Percentiles rank a stretch among this genome's conserved stretches.
Conservation (phyloP, 2,329 filamentous ascomycete genomes). For the Golovinomyces cichoracearum region DNA sequence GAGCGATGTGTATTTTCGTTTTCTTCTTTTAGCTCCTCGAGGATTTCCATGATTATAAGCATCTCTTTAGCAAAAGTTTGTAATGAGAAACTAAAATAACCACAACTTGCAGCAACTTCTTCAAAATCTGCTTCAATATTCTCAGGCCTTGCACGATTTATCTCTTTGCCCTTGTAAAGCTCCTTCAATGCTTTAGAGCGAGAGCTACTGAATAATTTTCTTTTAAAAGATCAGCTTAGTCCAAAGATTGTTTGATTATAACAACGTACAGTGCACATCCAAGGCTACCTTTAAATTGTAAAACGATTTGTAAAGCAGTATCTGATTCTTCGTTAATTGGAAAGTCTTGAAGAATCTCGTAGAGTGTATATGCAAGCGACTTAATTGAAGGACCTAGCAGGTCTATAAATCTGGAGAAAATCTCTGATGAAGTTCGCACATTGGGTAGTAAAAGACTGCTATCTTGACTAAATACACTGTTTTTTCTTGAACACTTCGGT, state of each 20-base stretch:
- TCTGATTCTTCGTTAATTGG: constrained; percentile 48
- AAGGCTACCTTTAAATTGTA: constrained; percentile 56
- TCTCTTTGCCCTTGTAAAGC: constrained; percentile 56
- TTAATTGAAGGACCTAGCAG: constrained; percentile 87
- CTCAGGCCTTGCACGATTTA: constrained; percentile 39
- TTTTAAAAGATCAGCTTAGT: constrained; percentile 3
- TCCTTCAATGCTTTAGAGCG: constrained; percentile 50
- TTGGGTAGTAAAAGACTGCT: constrained; percentile 14
- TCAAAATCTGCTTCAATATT: constrained; percentile 80
- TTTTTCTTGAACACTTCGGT: background rate
- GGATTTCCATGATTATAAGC: constrained; percentile 51
- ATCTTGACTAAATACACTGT: constrained; percentile 7
- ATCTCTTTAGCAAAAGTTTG: constrained; percentile 80
- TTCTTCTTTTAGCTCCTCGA: constrained; percentile 60
- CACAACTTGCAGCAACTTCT: constrained; percentile 90
- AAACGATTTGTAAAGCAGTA: constrained; percentile 47
- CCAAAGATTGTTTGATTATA: background rate
- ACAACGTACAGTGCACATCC: constrained; percentile 37
- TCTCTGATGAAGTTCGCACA: constrained; percentile 44
- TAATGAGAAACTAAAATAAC: constrained; percentile 82
- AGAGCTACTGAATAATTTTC: constrained; percentile 45
- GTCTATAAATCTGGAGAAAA: constrained; percentile 74
- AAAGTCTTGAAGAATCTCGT: constrained; percentile 65
- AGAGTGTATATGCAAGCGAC: constrained; percentile 73
- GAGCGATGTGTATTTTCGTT: constrained; percentile 35